Evolutionary conservation across 441 rosid genomes (phyloP).

Genomic region (Adansonia gregorii): DNA sequence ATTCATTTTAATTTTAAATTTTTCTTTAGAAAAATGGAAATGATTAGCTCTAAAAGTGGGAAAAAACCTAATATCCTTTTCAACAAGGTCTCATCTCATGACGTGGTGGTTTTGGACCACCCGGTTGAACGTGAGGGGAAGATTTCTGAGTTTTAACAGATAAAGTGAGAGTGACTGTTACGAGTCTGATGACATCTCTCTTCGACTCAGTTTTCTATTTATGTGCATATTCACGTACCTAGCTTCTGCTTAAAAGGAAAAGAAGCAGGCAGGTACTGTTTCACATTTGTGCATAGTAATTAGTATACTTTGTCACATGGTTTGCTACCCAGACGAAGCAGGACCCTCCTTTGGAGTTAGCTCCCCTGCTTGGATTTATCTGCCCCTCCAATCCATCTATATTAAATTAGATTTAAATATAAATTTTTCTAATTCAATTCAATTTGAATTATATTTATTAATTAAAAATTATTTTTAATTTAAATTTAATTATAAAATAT

Average conservation of each 20-base stretch:
- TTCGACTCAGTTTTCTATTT: conserved; percentile 20
- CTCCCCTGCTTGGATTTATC: too few species aligned
- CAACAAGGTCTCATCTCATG: neutral
- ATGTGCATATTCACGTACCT: too few species aligned
- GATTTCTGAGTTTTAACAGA: neutral
- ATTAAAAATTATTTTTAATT: too few species aligned
- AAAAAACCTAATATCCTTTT: conserved; percentile 5
- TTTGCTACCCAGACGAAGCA: neutral
- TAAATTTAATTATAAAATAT: too few species aligned
- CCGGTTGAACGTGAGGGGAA: neutral
- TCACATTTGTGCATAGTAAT: neutral
- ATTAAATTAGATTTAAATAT: too few species aligned
- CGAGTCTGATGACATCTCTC: neutral
- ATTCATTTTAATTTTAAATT: too few species aligned
- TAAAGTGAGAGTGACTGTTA: conserved; percentile 25
- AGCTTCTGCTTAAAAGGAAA: neutral
- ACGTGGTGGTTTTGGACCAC: too few species aligned
- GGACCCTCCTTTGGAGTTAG: too few species aligned
- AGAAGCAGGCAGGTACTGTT: neutral
- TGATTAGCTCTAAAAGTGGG: conserved; percentile 7
- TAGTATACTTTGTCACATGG: conserved; percentile 4
- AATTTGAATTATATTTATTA: too few species aligned
- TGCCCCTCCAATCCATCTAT: too few species aligned
- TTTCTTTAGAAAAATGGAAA: too few species aligned
- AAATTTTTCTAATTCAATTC: too few species aligned